These are phyloP conservation scores for Suillus occidentalis DNA, from an alignment of 768 basidiomycete species.

Conservation along the genomic window DNA sequence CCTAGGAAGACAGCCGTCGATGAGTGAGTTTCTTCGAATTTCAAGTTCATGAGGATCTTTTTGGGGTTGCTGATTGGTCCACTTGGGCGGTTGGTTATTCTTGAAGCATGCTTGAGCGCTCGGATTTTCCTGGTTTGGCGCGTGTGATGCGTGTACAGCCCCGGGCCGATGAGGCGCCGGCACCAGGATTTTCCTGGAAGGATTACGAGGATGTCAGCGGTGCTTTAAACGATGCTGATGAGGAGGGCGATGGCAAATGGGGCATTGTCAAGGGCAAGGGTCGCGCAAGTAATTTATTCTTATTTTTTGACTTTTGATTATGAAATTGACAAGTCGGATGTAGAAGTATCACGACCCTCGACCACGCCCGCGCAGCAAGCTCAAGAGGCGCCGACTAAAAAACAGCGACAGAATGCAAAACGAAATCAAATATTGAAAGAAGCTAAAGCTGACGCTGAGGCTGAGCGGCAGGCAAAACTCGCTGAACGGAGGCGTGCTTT, in stretches of 20 bases:
- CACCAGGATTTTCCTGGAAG: constrained; percentile 68
- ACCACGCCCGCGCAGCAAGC: constrained; percentile 27
- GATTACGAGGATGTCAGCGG: constrained; percentile 69
- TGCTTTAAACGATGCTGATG: constrained; percentile 58
- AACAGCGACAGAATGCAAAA: constrained; percentile 67
- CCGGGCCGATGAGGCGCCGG: constrained; percentile 55
- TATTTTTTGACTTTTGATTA: not conserved
- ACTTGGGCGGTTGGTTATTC: constrained; percentile 12
- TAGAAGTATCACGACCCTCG: constrained; percentile 20
- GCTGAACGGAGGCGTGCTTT: constrained; percentile 61
- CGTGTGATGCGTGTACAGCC: constrained; percentile 72
- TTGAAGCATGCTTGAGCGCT: constrained; percentile 60
- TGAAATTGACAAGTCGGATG: constrained; percentile 6
- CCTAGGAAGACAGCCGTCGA: constrained; percentile 66
- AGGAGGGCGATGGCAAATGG: constrained; percentile 77
- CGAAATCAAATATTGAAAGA: constrained; percentile 58
- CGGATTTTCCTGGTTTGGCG: constrained; percentile 54
- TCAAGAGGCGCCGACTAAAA: constrained; percentile 57
- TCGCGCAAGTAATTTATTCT: constrained; percentile 38
- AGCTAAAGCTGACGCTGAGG: constrained; percentile 55
- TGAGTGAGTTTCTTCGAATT: constrained; percentile 50
- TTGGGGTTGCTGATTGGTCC: not conserved
- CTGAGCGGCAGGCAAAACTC: constrained; percentile 47
- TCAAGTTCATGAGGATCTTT: not conserved
- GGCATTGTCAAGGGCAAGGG: constrained; percentile 65